These are phyloP conservation scores for Phlyctochytrium arcticum DNA, from an alignment of 192 early-diverging fungal species.

Conservation along the genomic window DNA sequence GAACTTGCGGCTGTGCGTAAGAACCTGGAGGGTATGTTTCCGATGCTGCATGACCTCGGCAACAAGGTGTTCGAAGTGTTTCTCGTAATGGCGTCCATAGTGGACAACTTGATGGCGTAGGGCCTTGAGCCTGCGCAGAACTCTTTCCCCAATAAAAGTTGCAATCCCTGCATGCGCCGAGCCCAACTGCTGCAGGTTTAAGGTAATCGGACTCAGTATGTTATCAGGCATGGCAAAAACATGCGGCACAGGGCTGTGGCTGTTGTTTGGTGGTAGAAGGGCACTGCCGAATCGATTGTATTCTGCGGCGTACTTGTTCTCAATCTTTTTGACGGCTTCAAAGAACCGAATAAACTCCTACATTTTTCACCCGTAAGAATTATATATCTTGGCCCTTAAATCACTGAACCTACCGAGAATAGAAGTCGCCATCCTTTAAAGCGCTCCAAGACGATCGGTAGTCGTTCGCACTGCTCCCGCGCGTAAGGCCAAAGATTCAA, in stretches of 20 bases:
- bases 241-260: too few relatives aligned
- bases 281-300: neutral
- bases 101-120: neutral
- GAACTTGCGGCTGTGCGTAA: neutral
- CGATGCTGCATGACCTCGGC: neutral
- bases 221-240: neutral
- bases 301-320: neutral
- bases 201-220: neutral
- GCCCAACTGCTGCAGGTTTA: neutral
- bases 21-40: too few relatives aligned
- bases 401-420: neutral
- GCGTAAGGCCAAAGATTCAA: slow-evolving; percentile 3
- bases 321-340: neutral
- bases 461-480: neutral
- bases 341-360: neutral
- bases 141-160: neutral
- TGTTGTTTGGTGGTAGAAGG: neutral
- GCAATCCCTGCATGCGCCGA: neutral
- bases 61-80: neutral
- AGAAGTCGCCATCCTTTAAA: neutral
- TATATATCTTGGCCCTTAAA: neutral
- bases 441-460: neutral
- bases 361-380: neutral
- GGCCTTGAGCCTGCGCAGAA: neutral
- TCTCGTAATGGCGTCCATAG: neutral